phyloP scores from a whole-genome alignment of 495 filamentous ascomycete species.

The Talaromyces ruber region DNA sequence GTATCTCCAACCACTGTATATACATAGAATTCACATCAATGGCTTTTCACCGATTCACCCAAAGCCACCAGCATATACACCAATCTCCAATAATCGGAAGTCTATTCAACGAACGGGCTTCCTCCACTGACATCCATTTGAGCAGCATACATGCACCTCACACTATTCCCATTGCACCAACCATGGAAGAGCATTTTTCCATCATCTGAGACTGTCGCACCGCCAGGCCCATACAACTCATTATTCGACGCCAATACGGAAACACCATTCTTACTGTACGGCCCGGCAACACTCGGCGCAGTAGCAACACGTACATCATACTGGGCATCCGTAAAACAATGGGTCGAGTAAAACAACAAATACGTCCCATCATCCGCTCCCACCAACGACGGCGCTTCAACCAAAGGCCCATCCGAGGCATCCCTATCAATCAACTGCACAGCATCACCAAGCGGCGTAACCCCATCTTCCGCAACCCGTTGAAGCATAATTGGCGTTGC shows the following conservation, averaged over 20 bases:
- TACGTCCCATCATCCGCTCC: conserved; percentile 38
- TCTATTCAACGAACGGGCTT: conserved; percentile 16
- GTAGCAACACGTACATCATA: conserved; percentile 52
- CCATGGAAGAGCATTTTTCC: conserved; percentile 45
- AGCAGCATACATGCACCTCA: conserved; percentile 31
- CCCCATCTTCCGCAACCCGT: conserved; percentile 39
- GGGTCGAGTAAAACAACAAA: conserved; percentile 53
- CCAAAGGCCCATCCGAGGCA: conserved; percentile 46
- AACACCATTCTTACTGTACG: conserved; percentile 30
- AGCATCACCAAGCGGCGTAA: conserved; percentile 40
- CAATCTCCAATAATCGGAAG: not conserved
- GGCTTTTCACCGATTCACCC: not conserved
- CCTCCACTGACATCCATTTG: conserved; percentile 19
- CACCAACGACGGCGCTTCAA: conserved; percentile 53
- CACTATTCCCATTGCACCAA: conserved; percentile 26
- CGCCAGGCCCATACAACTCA: conserved; percentile 40
- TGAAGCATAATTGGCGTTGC: conserved; percentile 55
- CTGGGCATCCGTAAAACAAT: conserved; percentile 41
- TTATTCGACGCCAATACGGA: conserved; percentile 32
- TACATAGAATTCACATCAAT: not conserved
- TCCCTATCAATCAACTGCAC: conserved; percentile 47
- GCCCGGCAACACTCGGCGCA: conserved; percentile 32
- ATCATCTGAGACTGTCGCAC: conserved; percentile 38
- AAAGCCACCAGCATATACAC: not conserved
- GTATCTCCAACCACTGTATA: not conserved